Base-by-base conservation (phyloP, 1,284 basidiomycete genomes). In the Tilletia walkeri region DNA sequence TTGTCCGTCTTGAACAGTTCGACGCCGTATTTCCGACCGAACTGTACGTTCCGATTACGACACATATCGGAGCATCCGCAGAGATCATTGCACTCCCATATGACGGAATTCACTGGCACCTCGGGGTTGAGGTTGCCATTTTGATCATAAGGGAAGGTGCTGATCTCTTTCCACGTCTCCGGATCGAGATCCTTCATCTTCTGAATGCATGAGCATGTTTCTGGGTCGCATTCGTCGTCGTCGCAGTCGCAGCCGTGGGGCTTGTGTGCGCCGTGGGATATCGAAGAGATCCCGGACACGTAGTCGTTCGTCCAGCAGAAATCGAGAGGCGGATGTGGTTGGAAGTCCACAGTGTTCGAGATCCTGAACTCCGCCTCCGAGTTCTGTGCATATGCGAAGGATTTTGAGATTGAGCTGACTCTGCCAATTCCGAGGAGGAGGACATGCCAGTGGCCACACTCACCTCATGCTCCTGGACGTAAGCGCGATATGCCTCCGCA, bases 71-170 rank as follows among this genome's bases (percentile, higher is more conserved):
- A 88, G 84, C 94, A 96, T 0, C 87, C 86, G 82, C 94, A 96
- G 14, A 89, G 85, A 56, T 88, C 88, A 78, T 94, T 93, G 82
- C 94, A 96, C 83, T 95, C 94, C 79, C 92, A 93, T 45, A 95
- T 89, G 0, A 92, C 90, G 67, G 88, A 69, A 16, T 70, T 71
- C 4, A 34, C 5, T 12, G 65, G 30, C 4, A 72, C 39, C 2
- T 20, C 10, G 4, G 18, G 24, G 14, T 20, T 20, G 16, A 80
- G 63, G 1, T 65, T 34, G 16, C 78, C 77, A 4, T 69, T 7
- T 3, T 6, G 18, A 30, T 72, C 67, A 67, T 80, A 80, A 53
- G 70, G 69, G 63, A 63, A 63, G 59, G 3, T 7, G 59, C n/a
- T 5, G 34, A 36, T 9, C 36, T 38, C 18, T 6, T 24, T 14